A percentile compares a stretch with the other conserved stretches of the same genome.
Evolutionary conservation across 2,329 filamentous ascomycete genomes (phyloP).

Genomic region (Helotiales sp.): DNA sequence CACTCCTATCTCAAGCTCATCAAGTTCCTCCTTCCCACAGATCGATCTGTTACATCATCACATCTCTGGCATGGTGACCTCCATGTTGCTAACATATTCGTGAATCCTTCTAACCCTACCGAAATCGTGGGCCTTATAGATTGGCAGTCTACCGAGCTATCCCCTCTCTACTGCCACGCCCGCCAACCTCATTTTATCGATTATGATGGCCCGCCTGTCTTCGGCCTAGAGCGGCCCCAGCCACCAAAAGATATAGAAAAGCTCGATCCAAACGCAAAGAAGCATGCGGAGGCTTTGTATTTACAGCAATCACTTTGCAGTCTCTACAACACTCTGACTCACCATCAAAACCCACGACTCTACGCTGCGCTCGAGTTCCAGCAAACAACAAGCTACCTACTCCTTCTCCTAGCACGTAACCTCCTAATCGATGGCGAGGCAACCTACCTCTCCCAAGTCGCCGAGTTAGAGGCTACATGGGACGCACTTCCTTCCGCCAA

Average conservation of each 20-base stretch:
- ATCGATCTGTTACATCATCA: background rate
- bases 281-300: slow-evolving; percentile 30
- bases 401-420: slow-evolving; percentile 22
- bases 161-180: slow-evolving; percentile 7
- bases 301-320: slow-evolving; percentile 20
- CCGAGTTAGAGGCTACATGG: slow-evolving; percentile 17
- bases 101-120: slow-evolving; percentile 3
- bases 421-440: slow-evolving; percentile 27
- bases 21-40: background rate
- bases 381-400: slow-evolving; percentile 20
- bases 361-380: slow-evolving; percentile 27
- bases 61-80: slow-evolving; percentile 10
- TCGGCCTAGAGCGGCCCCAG: slow-evolving; percentile 12
- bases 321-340: slow-evolving; percentile 19
- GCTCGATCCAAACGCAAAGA: slow-evolving; percentile 45
- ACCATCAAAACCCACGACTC: slow-evolving; percentile 21
- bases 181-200: slow-evolving; percentile 2
- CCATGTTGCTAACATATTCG: slow-evolving; percentile 6
- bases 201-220: slow-evolving; percentile 6
- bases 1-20: slow-evolving; percentile 3
- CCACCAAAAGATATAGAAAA: slow-evolving; percentile 39
- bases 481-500: slow-evolving; percentile 11
- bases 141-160: slow-evolving; percentile 5
- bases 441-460: slow-evolving; percentile 25
- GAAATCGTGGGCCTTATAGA: slow-evolving; percentile 6